Evolutionary conservation across 2,329 filamentous ascomycete species (phyloP).

Genomic region (Botrytis medusae): DNA sequence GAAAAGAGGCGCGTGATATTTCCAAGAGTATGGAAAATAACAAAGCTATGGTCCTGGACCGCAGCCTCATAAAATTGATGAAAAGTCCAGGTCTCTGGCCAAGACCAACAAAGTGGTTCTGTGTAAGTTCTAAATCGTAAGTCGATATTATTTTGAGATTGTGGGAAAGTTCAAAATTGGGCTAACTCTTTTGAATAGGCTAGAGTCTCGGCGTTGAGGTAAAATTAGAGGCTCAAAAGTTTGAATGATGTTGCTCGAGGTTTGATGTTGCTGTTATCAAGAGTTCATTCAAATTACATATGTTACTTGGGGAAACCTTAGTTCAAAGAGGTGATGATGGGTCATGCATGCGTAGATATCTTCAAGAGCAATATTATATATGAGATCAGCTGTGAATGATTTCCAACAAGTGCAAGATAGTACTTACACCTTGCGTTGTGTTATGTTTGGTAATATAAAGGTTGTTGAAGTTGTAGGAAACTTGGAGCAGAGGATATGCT

Average conservation of each 20-base stretch:
- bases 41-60: not conserved
- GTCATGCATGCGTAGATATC: not conserved
- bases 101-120: not conserved
- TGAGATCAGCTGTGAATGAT: not conserved
- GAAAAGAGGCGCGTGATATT: not conserved
- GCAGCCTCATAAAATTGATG: not conserved
- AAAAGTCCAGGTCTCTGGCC: not conserved
- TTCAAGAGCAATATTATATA: not conserved
- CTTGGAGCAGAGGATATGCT: not conserved
- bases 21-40: not conserved
- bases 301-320: not conserved
- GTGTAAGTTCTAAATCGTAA: not conserved
- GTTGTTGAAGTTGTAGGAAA: not conserved
- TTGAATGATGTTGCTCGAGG: not conserved
- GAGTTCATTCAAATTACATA: not conserved
- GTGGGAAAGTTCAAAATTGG: conserved; percentile 3
- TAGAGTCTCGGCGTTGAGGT: not conserved
- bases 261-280: not conserved
- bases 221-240: not conserved
- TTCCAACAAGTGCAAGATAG: not conserved
- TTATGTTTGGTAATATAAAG: not conserved
- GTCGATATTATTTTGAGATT: not conserved
- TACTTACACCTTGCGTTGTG: not conserved
- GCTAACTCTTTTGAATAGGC: not conserved
- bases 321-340: not conserved